phyloP scores from a whole-genome alignment of 306 rosid genomes.

The Quercus dentata region DNA sequence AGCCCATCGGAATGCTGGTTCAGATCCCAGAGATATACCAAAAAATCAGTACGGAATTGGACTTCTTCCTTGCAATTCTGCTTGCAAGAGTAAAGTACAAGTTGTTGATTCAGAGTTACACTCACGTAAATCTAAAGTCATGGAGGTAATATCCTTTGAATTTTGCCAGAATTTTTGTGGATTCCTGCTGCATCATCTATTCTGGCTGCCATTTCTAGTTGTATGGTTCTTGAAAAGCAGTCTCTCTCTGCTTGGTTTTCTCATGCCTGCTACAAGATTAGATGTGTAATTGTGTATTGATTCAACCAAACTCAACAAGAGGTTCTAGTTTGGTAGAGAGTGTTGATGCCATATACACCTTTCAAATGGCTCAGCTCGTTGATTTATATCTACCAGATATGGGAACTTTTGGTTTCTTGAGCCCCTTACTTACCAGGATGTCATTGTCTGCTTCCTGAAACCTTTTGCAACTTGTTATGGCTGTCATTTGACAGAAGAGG shows the following conservation, averaged over 20 bases:
- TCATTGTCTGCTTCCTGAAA: background rate
- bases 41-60: conserved; percentile 83
- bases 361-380: background rate
- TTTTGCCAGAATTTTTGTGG: background rate
- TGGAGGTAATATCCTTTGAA: conserved; percentile 54
- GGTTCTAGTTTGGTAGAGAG: background rate
- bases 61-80: conserved; percentile 73
- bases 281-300: background rate
- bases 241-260: background rate
- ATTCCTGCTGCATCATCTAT: background rate
- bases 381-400: background rate
- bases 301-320: background rate
- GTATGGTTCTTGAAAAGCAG: conserved; percentile 8
- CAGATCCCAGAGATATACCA: conserved; percentile 50
- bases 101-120: conserved; percentile 69
- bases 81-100: conserved; percentile 67
- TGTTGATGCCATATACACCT: background rate
- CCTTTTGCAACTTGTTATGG: background rate
- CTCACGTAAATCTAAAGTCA: conserved; percentile 61
- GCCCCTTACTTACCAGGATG: background rate
- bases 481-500: background rate
- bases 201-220: conserved; percentile 4
- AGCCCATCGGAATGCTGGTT: conserved; percentile 45
- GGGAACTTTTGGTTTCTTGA: background rate
- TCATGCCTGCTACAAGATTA: background rate